Evolutionary conservation across 768 basidiomycete species (phyloP), one percentile per base, ranked within the genome.

Genomic region (Sarcomyxa edulis): DNA sequence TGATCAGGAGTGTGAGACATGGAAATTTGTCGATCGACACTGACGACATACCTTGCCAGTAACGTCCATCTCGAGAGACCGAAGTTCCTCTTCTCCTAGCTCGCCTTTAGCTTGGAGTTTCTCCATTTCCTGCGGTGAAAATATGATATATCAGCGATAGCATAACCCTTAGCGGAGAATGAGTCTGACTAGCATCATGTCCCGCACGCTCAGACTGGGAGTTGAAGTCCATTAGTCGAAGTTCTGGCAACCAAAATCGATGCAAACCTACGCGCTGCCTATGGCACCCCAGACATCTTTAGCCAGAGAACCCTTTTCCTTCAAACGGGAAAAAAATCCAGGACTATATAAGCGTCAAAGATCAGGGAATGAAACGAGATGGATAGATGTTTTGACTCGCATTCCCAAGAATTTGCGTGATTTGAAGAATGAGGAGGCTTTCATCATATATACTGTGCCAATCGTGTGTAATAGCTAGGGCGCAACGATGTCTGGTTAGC

Each of bases 241-340:
- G 27, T 10, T 33, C 47, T 33, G 39, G 37, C n/a, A 9, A 42
- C 33, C 14, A 40, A 3, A 12, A 31, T 6, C 42, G 27, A 42
- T 28, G 19, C 28, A 27, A 22, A 43, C 90, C 65, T 62, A 93
- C 82, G 95, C 95, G 70, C 89, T 92, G 24, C 91, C 89, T 43
- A 98, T 85, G 44, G 98, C 85, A 11, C 92, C 93, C 86, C 91
- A 98, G 0, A 93, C 88, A 48, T 99, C 96, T 60, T 98, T 98
- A 19, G 93, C 85, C 37, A 94, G 70, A 0, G 87, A 61, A 5
- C 91, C 92, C 60, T 93, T 94, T 63, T 99, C 96, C 63, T 95
- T 98, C 52, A 99, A 59, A 23, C 86, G 77, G 22, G 93, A 88
- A 65, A 89, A 92, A 67, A 96, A 95, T 12, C 93, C 94, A 6